A percentile compares a stretch with the other conserved stretches of the same genome.
These are phyloP conservation scores for Meredithiella fracta DNA, from an alignment of 2,329 filamentous ascomycete species.

Conservation along the genomic window DNA sequence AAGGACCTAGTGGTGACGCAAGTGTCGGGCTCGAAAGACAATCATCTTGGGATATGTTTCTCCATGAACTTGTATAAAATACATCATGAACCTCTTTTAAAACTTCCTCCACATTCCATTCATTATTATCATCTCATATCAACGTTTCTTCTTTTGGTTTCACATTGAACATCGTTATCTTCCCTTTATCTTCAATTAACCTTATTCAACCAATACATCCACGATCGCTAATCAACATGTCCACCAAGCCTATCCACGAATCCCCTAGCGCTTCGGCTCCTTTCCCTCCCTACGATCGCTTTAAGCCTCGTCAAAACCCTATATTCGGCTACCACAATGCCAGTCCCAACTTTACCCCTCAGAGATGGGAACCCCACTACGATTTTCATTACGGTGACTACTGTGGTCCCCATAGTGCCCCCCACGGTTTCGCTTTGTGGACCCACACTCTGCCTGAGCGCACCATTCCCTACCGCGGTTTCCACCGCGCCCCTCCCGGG, in stretches of 20 bases:
- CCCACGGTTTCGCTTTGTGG: not conserved
- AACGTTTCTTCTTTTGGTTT: not conserved
- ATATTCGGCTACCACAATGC: not conserved
- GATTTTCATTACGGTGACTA: too few relatives aligned
- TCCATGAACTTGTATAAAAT: not conserved
- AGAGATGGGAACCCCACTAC: not conserved
- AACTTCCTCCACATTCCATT: not conserved
- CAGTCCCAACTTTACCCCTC: not conserved
- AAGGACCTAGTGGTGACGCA: not conserved
- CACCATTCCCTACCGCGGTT: not conserved
- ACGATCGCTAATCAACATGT: not conserved
- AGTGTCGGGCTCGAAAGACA: not conserved
- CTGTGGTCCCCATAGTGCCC: not conserved
- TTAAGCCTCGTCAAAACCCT: not conserved
- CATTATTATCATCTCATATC: not conserved
- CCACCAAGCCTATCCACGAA: not conserved
- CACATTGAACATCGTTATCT: not conserved
- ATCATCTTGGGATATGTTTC: not conserved
- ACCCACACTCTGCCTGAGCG: not conserved
- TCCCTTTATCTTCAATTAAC: not conserved
- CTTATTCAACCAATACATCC: not conserved
- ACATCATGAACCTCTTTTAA: not conserved
- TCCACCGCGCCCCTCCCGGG: not conserved
- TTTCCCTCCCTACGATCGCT: not conserved
- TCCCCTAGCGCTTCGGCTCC: not conserved